These are phyloP conservation scores for Bjerkandera adusta DNA, from an alignment of 1,284 basidiomycete genomes.

Conservation along the genomic window DNA sequence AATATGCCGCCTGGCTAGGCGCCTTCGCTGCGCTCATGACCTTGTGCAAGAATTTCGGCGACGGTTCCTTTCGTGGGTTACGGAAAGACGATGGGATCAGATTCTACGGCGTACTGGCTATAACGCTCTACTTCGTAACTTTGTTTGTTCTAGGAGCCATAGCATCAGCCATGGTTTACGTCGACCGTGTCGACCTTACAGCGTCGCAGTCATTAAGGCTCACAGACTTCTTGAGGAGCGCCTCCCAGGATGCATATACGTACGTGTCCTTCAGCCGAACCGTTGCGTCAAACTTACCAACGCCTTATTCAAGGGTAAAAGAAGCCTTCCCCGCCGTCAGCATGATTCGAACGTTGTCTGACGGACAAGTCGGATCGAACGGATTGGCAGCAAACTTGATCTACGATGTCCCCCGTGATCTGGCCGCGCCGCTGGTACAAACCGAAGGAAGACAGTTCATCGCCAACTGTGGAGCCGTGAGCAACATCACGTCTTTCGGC, in stretches of 20 bases:
- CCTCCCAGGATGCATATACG: no score
- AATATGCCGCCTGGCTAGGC: slow-evolving; percentile 10
- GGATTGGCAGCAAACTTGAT: slow-evolving; percentile 2
- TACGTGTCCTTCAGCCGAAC: no score
- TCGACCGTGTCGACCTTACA: not conserved
- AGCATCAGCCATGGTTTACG: slow-evolving; percentile 3
- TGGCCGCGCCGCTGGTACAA: not conserved
- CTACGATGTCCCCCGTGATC: slow-evolving; percentile 6
- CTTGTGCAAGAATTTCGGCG: not conserved
- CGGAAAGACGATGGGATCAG: no score
- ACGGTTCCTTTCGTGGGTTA: no score
- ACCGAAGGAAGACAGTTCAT: not conserved
- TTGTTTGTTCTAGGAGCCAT: slow-evolving; percentile 5
- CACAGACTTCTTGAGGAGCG: no score
- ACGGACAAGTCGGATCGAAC: not conserved
- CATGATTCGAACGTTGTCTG: not conserved
- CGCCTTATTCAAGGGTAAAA: not conserved
- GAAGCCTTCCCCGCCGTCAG: slow-evolving; percentile 7
- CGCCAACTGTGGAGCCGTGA: not conserved
- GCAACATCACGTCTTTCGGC: not conserved
- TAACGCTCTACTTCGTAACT: slow-evolving; percentile 2
- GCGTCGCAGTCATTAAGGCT: no score
- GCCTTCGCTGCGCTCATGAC: not conserved
- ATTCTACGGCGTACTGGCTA: not conserved
- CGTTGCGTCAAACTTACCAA: not conserved